A percentile compares a stretch with the other conserved stretches of the same genome.
Evolutionary conservation across 2,329 filamentous ascomycete genomes (phyloP).

Genomic region (Huntiella omanensis): DNA sequence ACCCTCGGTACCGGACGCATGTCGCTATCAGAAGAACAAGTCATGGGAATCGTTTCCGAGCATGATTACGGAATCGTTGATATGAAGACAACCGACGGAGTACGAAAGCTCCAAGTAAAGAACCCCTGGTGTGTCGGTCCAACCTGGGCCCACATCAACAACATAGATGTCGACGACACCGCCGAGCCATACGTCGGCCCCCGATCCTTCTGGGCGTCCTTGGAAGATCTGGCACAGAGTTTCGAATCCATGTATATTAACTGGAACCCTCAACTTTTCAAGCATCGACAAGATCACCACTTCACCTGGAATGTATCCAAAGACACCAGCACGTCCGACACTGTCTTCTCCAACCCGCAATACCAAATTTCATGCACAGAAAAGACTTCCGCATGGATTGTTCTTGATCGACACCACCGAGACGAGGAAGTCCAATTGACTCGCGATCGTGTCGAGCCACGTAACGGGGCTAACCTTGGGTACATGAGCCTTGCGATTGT

Average conservation of each 20-base stretch:
- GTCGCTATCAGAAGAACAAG: conserved; percentile 55
- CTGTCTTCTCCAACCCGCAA: conserved; percentile 47
- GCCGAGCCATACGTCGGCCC: conserved; percentile 24
- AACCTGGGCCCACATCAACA: conserved; percentile 7
- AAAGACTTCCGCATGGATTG: conserved; percentile 56
- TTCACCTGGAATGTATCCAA: conserved; percentile 58
- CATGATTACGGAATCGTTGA: conserved; percentile 90
- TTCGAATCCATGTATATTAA: conserved; percentile 95
- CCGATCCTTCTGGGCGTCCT: conserved; percentile 65
- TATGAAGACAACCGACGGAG: conserved; percentile 42
- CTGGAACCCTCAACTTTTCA: conserved; percentile 82
- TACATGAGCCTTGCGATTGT: conserved; percentile 83
- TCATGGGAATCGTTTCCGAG: conserved; percentile 66
- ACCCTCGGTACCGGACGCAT: conserved; percentile 82
- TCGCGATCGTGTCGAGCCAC: conserved; percentile 1
- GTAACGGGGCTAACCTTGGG: conserved; percentile 34
- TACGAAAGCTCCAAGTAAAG: conserved; percentile 63
- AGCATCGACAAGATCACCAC: conserved; percentile 68
- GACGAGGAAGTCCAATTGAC: conserved; percentile 41
- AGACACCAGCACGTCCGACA: conserved; percentile 28
- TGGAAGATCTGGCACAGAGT: conserved; percentile 72
- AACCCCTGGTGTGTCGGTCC: conserved; percentile 80
- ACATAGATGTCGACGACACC: conserved; percentile 9
- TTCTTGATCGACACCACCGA: conserved; percentile 73
- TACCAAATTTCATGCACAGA: conserved; percentile 45